Evolutionary conservation across 805 yeast species (phyloP).

Genomic region (Ogataea kodamae): DNA sequence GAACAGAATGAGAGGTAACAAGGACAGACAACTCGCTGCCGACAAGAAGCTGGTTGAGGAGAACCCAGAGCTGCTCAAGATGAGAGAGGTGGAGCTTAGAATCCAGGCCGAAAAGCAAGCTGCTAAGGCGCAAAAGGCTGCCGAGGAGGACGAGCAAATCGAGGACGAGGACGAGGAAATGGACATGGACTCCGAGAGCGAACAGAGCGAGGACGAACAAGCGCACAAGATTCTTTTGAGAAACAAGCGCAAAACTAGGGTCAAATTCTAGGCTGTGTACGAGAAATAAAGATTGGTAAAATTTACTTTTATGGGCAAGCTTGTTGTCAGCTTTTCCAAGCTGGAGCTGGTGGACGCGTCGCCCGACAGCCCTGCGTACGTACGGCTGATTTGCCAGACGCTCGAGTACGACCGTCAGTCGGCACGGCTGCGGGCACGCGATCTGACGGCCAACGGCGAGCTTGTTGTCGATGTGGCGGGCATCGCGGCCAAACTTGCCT

Average conservation of each 20-base stretch:
- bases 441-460: constrained; percentile 10
- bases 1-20: constrained; percentile 98
- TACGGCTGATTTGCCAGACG: constrained; percentile 25
- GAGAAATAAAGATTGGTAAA: constrained; percentile 2
- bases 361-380: constrained; percentile 11
- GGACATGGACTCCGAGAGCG: constrained; percentile 38
- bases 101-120: constrained; percentile 69
- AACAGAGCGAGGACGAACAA: constrained; percentile 32
- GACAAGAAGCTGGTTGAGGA: constrained; percentile 87
- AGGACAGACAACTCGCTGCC: constrained; percentile 75
- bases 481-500: constrained; percentile 7
- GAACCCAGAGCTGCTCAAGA: constrained; percentile 83
- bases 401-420: constrained; percentile 16
- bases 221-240: constrained; percentile 57
- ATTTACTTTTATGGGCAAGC: constrained; percentile 20
- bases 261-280: constrained; percentile 35
- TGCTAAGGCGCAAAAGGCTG: constrained; percentile 48
- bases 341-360: constrained; percentile 11
- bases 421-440: constrained; percentile 17
- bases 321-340: constrained; percentile 18
- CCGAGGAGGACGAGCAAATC: constrained; percentile 43
- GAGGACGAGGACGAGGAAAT: constrained; percentile 47
- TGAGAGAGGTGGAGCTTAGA: constrained; percentile 90
- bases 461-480: constrained; percentile 11
- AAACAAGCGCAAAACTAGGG: constrained; percentile 50